These are phyloP conservation scores for Tolypocladium amazonense DNA, from an alignment of 2,329 filamentous ascomycete genomes.

Conservation along the genomic window DNA sequence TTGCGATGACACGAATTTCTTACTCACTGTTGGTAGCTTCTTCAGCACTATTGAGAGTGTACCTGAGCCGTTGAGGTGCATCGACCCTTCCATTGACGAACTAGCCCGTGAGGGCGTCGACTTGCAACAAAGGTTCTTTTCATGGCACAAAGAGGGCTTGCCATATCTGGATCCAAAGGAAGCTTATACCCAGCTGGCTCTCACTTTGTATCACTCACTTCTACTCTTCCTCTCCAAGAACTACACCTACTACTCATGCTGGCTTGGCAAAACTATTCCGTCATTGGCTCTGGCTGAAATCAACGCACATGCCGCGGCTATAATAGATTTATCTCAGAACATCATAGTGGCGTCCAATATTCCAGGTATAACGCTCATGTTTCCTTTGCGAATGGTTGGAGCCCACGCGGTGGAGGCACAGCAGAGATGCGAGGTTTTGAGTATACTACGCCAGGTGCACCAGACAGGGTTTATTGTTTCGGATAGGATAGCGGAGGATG, in stretches of 20 bases:
- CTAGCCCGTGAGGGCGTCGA: slow-evolving; percentile 5
- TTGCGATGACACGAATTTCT: no score
- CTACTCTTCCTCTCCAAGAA: slow-evolving; percentile 11
- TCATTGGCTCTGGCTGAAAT: background rate
- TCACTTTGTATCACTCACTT: slow-evolving; percentile 8
- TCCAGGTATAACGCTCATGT: slow-evolving; percentile 10
- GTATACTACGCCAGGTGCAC: slow-evolving; percentile 5
- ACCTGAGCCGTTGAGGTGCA: background rate
- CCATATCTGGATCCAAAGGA: background rate
- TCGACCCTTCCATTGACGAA: background rate
- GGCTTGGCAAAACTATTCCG: slow-evolving; percentile 6
- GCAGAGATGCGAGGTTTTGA: background rate
- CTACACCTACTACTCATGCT: slow-evolving; percentile 12
- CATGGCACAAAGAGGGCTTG: background rate
- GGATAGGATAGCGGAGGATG: slow-evolving; percentile 9
- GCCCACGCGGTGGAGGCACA: background rate
- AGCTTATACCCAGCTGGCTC: slow-evolving; percentile 2
- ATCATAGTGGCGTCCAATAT: slow-evolving; percentile 2
- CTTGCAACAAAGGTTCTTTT: background rate
- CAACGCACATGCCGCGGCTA: background rate
- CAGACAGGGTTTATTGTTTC: slow-evolving; percentile 13
- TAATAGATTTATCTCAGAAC: background rate
- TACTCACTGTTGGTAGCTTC: slow-evolving; percentile 4
- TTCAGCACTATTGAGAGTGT: slow-evolving; percentile 8
- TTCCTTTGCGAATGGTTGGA: slow-evolving; percentile 14